phyloP scores from a whole-genome alignment of 495 filamentous ascomycete species.

The Cryomyces minteri region DNA sequence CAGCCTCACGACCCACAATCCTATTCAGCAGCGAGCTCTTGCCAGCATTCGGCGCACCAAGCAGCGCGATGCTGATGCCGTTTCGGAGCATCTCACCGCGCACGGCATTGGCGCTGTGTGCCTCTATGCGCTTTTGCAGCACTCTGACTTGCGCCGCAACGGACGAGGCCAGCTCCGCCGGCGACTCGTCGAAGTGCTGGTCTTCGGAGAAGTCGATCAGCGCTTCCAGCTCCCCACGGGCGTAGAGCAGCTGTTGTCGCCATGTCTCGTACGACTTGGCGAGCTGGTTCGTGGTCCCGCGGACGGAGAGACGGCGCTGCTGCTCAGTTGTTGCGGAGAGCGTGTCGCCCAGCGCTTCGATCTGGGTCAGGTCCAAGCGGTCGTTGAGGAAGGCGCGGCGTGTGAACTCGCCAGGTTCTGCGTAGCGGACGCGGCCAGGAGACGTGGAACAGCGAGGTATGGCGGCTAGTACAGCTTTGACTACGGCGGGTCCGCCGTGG shows the following conservation, averaged over 20 bases:
- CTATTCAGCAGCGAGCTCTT: conserved; percentile 88
- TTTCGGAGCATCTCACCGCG: conserved; percentile 71
- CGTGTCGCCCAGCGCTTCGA: conserved; percentile 77
- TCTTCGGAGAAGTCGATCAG: conserved; percentile 96
- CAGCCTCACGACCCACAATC: conserved; percentile 82
- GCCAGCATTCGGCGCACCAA: conserved; percentile 87
- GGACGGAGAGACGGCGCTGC: conserved; percentile 71
- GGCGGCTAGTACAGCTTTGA: conserved; percentile 65
- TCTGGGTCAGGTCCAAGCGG: conserved; percentile 74
- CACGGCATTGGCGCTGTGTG: conserved; percentile 57
- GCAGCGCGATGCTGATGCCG: conserved; percentile 68
- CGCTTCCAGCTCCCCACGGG: conserved; percentile 82
- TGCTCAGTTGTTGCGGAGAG: conserved; percentile 83
- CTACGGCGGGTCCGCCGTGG: conserved; percentile 79
- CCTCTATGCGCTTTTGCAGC: conserved; percentile 39
- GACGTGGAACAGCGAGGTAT: conserved; percentile 31
- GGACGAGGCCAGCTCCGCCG: conserved; percentile 44
- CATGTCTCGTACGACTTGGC: conserved; percentile 71
- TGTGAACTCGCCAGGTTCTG: conserved; percentile 92
- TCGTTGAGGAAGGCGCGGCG: conserved; percentile 79
- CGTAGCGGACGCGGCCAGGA: conserved; percentile 48
- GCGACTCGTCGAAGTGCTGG: conserved; percentile 87
- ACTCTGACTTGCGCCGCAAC: conserved; percentile 42
- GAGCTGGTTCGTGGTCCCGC: conserved; percentile 50
- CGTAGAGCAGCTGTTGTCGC: conserved; percentile 58